phyloP scores from a whole-genome alignment of 2,329 filamentous ascomycete species.

The Blastomyces parvus region DNA sequence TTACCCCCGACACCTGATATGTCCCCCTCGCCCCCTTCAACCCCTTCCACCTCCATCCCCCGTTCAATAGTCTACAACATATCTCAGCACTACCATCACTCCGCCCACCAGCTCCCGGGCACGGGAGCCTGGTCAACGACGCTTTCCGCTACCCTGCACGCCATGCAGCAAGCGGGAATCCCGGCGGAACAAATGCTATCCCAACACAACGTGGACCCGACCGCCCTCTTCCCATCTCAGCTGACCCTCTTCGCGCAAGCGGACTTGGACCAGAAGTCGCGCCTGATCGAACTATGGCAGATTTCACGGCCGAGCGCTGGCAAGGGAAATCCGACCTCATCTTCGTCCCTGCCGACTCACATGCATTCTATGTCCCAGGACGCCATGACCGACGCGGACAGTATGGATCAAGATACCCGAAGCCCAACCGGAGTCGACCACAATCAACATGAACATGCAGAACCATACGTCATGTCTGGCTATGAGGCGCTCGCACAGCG shows the following conservation, averaged over 20 bases:
- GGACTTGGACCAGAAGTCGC: constrained; percentile 59
- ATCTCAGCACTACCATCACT: constrained; percentile 77
- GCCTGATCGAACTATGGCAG: constrained; percentile 75
- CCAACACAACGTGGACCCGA: constrained; percentile 60
- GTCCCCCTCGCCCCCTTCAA: constrained; percentile 10
- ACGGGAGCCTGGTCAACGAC: constrained; percentile 31
- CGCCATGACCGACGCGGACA: constrained; percentile 26
- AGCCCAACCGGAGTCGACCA: constrained; percentile 14
- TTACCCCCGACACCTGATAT: constrained; percentile 25
- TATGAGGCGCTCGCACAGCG: constrained; percentile 61
- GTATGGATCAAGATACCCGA: constrained; percentile 18
- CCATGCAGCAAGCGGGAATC: constrained; percentile 33
- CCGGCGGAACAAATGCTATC: constrained; percentile 49
- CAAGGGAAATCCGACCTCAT: constrained; percentile 34
- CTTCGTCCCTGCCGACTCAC: neutral
- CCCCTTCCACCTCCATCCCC: constrained; percentile 23
- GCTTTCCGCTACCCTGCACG: constrained; percentile 45
- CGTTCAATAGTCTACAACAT: constrained; percentile 58
- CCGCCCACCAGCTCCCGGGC: constrained; percentile 52
- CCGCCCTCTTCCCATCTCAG: constrained; percentile 62
- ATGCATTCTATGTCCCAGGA: constrained; percentile 12
- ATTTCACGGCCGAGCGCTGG: constrained; percentile 60
- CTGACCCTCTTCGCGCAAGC: constrained; percentile 69
- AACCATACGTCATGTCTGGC: constrained; percentile 77
- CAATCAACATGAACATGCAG: constrained; percentile 47